Conservation (phyloP, 352 stramenopile genomes). For the Pythium aquatile region DNA sequence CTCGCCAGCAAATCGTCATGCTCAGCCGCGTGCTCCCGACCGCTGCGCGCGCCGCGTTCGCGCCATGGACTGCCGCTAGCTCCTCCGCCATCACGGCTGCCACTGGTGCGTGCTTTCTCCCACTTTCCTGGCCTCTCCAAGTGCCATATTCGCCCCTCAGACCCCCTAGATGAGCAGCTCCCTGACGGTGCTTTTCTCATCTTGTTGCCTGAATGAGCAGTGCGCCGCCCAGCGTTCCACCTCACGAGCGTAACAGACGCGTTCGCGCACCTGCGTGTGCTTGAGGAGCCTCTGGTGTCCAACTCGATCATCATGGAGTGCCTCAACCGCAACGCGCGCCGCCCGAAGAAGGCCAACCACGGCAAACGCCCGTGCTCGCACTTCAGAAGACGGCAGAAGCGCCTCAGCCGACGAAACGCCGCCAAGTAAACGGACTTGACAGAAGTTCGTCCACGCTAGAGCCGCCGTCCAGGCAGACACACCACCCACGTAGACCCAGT, state of each 20-base stretch:
- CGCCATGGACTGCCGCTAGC: slow-evolving; percentile 11
- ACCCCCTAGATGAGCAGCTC: background rate
- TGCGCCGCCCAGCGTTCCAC: slow-evolving; percentile 21
- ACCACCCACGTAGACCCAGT: slow-evolving; percentile 4
- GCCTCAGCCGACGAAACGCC: slow-evolving; percentile 53
- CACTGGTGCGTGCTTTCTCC: slow-evolving; percentile 14
- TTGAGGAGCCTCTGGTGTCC: slow-evolving; percentile 42
- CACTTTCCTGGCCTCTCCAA: background rate
- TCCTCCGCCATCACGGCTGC: slow-evolving; percentile 15
- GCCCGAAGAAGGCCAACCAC: slow-evolving; percentile 88
- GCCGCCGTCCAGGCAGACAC: slow-evolving; percentile 6
- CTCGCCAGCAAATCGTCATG: slow-evolving; percentile 17
- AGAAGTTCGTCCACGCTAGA: background rate
- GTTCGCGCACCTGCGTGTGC: slow-evolving; percentile 44
- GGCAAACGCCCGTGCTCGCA: slow-evolving; percentile 86
- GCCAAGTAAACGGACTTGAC: slow-evolving; percentile 28
- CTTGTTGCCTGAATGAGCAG: slow-evolving; percentile 6
- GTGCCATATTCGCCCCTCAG: background rate
- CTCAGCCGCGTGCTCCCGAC: slow-evolving; percentile 28
- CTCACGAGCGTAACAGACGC: slow-evolving; percentile 23
- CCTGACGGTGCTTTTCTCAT: background rate
- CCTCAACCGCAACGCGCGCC: slow-evolving; percentile 78
- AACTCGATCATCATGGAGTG: slow-evolving; percentile 68
- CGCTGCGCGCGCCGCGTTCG: slow-evolving; percentile 29
- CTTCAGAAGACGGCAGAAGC: slow-evolving; percentile 75